Evolutionary conservation across 371 early-diverging fungal genomes (phyloP), one percentile per base, ranked within the genome.

Genomic region (Lichtheimia ornata): DNA sequence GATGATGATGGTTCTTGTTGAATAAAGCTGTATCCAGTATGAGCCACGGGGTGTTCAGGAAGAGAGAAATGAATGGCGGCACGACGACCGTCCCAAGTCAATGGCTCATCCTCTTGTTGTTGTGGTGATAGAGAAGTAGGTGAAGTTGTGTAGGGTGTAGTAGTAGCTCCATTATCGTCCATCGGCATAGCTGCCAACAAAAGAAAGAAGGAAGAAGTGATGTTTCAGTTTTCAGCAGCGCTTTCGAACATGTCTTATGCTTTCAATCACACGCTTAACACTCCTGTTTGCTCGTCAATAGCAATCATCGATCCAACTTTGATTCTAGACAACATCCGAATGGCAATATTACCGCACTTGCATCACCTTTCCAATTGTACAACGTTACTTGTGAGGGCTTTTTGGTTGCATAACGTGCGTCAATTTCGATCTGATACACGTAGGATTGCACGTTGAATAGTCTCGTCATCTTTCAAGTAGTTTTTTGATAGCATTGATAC

Each of bases 21-120:
- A 50, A 24, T 27, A 17, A 25, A 41, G 14, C 22, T 41, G 43
- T 17, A 30, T 5, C 42, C 50, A 15, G 50, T 56, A 41, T 15
- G 49, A 11, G 49, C 28, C 1, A 28, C n/a, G 4, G 63, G 63
- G n/a, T 47, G 56, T 45, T 63, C 22, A 25, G 63, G 63, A 35
- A 63, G 57, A 35, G 56, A 30, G 27, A 63, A 63, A 15, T 63
- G 63, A 11, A 63, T 63, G 7, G 63, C 47, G 7, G 63, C 52
- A 28, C 57, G 56, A 18, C 40, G 53, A 4, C 13, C 14, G 1
- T 59, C 35, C 35, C 35, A 35, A 9, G 35, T 35, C 35, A 35
- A 22, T 52, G n/a, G 43, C 11, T 35, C 30, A n/a, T 59, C 43
- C 20, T 56, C 56, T 22, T 44, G n/a, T 2, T 47, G 47, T 5